These are phyloP conservation scores for Hydrangea macrophylla DNA, from an alignment of 148 eudicot genomes.

Conservation along the genomic window DNA sequence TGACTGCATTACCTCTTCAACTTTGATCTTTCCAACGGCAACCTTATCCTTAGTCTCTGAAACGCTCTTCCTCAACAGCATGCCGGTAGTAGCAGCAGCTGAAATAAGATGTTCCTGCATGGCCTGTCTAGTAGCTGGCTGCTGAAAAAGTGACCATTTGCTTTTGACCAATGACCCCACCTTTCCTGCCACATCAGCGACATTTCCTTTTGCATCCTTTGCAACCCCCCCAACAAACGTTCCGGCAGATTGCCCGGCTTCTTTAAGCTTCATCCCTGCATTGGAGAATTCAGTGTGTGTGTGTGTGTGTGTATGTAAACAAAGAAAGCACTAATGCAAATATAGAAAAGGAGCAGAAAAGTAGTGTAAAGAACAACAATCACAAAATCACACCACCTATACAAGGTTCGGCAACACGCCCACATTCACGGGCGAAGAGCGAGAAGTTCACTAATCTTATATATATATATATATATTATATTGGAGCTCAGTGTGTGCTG, in stretches of 20 bases:
- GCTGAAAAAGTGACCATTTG: constrained; percentile 85
- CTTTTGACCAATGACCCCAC: constrained; percentile 86
- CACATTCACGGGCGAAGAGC: too few species aligned
- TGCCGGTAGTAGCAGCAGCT: constrained; percentile 87
- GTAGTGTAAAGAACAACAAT: too few species aligned
- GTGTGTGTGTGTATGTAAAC: not conserved
- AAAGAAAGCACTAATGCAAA: not conserved
- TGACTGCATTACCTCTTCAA: constrained; percentile 72
- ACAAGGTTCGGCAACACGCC: too few species aligned
- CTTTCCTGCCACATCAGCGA: constrained; percentile 65
- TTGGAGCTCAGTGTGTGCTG: too few species aligned
- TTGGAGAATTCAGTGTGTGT: not conserved
- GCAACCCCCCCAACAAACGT: constrained; percentile 71
- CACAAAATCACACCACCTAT: too few species aligned
- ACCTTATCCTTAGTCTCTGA: constrained; percentile 94
- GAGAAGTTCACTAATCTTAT: too few species aligned
- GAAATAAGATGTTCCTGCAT: constrained; percentile 87
- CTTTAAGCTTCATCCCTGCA: constrained; percentile 87
- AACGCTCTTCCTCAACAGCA: constrained; percentile 74
- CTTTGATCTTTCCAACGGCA: constrained; percentile 78
- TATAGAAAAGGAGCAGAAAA: too few species aligned
- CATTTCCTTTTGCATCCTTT: constrained; percentile 94
- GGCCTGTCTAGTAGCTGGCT: constrained; percentile 89
- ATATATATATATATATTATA: too few species aligned
- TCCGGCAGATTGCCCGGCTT: constrained; percentile 88